Conservation (phyloP, 2,329 filamentous ascomycete genomes). For the Monosporascus sp. region DNA sequence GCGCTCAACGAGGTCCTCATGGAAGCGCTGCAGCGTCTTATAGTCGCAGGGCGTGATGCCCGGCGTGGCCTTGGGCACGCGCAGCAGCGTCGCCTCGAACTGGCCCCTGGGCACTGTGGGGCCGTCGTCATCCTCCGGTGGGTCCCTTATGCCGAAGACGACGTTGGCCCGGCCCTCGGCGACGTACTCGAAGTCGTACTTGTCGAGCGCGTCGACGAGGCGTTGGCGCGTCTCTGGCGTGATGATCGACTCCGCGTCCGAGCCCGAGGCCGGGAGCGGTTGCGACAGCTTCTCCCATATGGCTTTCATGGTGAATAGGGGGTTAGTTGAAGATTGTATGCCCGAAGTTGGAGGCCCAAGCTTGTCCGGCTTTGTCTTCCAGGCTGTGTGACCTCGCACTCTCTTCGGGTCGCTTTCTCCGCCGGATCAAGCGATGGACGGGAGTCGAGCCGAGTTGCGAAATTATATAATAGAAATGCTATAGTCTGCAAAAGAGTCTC, state of each 20-base stretch:
- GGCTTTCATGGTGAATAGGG: slow-evolving; percentile 8
- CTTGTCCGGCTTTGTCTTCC: too few relatives aligned
- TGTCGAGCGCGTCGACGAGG: slow-evolving; percentile 13
- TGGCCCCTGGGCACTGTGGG: slow-evolving; percentile 23
- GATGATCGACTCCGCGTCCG: slow-evolving; percentile 9
- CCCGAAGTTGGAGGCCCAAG: too few relatives aligned
- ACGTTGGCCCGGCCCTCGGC: slow-evolving; percentile 74
- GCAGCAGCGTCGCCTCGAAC: slow-evolving; percentile 46
- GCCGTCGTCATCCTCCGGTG: slow-evolving; percentile 7
- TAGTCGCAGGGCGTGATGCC: slow-evolving; percentile 41
- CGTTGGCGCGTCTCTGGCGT: slow-evolving; percentile 12
- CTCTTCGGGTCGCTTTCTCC: too few relatives aligned
- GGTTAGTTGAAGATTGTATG: neutral
- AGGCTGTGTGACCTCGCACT: too few relatives aligned
- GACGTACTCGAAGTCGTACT: slow-evolving; percentile 34
- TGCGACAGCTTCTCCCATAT: slow-evolving; percentile 21
- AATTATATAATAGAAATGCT: too few relatives aligned
- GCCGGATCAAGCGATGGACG: too few relatives aligned
- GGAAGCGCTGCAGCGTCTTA: slow-evolving; percentile 39
- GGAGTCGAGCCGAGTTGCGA: too few relatives aligned
- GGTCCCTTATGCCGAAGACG: slow-evolving; percentile 57
- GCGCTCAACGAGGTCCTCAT: slow-evolving; percentile 48
- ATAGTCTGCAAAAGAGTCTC: neutral
- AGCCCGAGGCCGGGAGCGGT: slow-evolving; percentile 13
- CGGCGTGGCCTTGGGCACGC: slow-evolving; percentile 52